phyloP scores from a whole-genome alignment of 2,329 filamentous ascomycete species.

The Fusarium verrucosum region DNA sequence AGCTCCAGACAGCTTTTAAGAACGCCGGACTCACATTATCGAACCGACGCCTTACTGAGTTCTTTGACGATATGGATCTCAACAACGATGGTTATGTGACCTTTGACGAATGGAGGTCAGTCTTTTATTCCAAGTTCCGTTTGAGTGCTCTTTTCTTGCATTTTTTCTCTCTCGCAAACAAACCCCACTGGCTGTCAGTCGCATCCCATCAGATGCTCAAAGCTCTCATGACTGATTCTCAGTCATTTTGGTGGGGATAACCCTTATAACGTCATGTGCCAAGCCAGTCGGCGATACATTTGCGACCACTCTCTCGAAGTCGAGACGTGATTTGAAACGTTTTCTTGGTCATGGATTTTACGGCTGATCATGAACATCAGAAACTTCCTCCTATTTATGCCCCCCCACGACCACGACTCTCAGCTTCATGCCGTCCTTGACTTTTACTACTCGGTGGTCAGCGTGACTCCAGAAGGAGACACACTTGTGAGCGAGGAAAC shows the following conservation, averaged over 20 bases:
- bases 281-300: conserved; percentile 29
- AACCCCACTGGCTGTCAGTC: conserved; percentile 17
- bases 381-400: conserved; percentile 93
- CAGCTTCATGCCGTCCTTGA: conserved; percentile 85
- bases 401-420: conserved; percentile 67
- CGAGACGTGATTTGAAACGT: conserved; percentile 1
- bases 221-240: conserved; percentile 41
- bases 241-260: conserved; percentile 42
- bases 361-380: conserved; percentile 56
- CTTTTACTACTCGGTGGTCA: conserved; percentile 90
- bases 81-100: conserved; percentile 89
- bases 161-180: neutral
- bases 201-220: conserved; percentile 35
- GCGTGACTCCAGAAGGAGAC: conserved; percentile 92
- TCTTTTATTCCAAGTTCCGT: conserved; percentile 37
- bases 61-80: conserved; percentile 89
- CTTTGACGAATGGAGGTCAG: conserved; percentile 97
- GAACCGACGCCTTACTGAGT: conserved; percentile 78
- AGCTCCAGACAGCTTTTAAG: conserved; percentile 81
- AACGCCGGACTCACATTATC: conserved; percentile 82
- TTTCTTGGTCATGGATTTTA: conserved; percentile 8
- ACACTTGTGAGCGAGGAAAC: conserved; percentile 90
- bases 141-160: conserved; percentile 4
- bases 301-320: conserved; percentile 2
- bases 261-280: conserved; percentile 45